A percentile compares a stretch with the other conserved stretches of the same genome.
Conservation (phyloP, 345 rosid species). For the Citrus hindsii region DNA sequence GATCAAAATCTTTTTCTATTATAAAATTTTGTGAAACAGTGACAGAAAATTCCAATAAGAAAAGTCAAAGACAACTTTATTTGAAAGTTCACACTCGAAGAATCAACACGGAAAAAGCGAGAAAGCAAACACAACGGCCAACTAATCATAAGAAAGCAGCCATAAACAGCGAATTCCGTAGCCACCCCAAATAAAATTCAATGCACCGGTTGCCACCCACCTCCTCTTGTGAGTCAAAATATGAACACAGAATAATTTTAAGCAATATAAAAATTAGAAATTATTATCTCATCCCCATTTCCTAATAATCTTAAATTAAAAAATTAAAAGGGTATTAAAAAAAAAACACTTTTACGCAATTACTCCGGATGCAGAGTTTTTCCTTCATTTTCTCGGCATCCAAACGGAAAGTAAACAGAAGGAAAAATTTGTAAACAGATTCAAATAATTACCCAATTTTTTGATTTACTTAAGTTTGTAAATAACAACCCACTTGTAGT, state of each 20-base stretch:
- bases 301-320: background rate
- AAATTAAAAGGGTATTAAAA: background rate
- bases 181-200: slow-evolving; percentile 22
- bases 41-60: background rate
- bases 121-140: background rate
- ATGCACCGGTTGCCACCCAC: slow-evolving; percentile 17
- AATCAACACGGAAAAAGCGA: background rate
- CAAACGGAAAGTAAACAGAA: background rate
- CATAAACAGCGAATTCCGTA: background rate
- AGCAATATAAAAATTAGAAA: background rate
- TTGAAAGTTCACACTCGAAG: background rate
- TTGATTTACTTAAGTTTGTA: background rate
- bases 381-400: background rate
- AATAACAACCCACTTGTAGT: background rate
- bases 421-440: background rate
- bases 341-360: background rate
- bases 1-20: background rate
- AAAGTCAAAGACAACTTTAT: slow-evolving; percentile 10
- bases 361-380: background rate
- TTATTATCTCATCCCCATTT: background rate
- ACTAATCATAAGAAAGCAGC: background rate
- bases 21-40: background rate
- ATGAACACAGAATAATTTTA: background rate
- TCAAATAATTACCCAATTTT: background rate
- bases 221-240: slow-evolving; percentile 1